Evolutionary conservation across 2,329 filamentous ascomycete species (phyloP).

Genomic region (Calonectria honghensis): DNA sequence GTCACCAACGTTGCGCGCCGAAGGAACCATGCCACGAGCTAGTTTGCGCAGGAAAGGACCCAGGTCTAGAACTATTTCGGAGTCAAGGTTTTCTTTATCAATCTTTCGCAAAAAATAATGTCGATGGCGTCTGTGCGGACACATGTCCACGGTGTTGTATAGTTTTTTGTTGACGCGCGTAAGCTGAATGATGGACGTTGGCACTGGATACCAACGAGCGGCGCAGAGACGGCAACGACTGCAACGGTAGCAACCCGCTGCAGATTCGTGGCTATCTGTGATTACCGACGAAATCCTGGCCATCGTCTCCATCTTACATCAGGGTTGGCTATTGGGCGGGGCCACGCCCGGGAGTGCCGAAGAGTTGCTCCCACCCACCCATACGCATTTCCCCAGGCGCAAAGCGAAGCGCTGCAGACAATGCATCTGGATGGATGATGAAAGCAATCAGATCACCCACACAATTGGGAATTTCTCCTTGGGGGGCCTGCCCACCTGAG

Average conservation of each 20-base stretch:
- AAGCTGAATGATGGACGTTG: constrained; percentile 5
- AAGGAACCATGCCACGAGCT: not conserved
- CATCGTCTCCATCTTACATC: not conserved
- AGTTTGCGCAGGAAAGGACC: not conserved
- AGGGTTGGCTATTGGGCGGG: constrained; percentile 2
- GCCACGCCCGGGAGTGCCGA: not conserved
- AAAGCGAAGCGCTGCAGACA: not conserved
- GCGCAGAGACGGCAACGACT: not conserved
- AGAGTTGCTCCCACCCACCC: not conserved
- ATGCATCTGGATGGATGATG: not conserved
- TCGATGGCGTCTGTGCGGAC: not conserved
- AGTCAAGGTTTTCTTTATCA: not conserved
- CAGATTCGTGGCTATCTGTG: not conserved
- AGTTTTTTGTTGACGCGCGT: not conserved
- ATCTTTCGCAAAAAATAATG: not conserved
- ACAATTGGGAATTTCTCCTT: not conserved
- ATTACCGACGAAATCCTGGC: constrained; percentile 8
- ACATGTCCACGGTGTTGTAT: not conserved
- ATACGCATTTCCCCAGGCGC: not conserved
- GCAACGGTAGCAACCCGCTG: not conserved
- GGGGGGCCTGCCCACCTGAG: not conserved
- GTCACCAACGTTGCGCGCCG: constrained; percentile 15
- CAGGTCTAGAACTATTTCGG: not conserved
- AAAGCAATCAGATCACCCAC: not conserved
- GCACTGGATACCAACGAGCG: not conserved